These are phyloP conservation scores for Mariannaea elegans DNA, from an alignment of 2,329 filamentous ascomycete genomes.

Conservation along the genomic window DNA sequence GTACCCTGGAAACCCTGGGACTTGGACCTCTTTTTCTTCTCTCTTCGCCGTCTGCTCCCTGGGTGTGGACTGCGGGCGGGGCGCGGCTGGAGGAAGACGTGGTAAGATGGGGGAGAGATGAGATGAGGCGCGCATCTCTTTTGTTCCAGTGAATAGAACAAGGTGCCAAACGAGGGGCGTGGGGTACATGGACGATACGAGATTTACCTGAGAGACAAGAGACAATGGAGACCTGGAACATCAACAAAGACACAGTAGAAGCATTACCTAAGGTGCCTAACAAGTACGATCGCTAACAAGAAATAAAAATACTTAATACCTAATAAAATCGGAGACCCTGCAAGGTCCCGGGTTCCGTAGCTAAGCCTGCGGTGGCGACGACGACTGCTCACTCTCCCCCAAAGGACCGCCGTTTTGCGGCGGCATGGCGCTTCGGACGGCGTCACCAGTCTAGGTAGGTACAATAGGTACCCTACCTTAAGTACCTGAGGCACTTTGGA, in stretches of 20 bases:
- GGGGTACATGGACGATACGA: background rate
- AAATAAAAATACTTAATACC: too few species aligned
- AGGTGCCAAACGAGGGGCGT: background rate
- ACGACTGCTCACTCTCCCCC: slow-evolving; percentile 13
- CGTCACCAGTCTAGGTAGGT: slow-evolving; percentile 31
- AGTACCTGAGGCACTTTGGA: slow-evolving; percentile 26
- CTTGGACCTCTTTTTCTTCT: slow-evolving; percentile 9
- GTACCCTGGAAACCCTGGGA: slow-evolving; percentile 13
- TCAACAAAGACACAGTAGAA: too few species aligned
- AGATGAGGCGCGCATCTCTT: slow-evolving; percentile 8
- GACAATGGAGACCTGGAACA: too few species aligned
- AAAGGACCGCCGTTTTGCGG: slow-evolving; percentile 26
- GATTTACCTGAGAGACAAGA: background rate
- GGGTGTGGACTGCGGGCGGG: slow-evolving; percentile 19
- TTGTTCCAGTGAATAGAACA: too few species aligned
- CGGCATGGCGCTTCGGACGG: slow-evolving; percentile 41
- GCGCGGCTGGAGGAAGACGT: slow-evolving; percentile 16
- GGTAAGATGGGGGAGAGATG: slow-evolving; percentile 6
- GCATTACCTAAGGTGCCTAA: too few species aligned
- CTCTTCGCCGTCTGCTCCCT: background rate
- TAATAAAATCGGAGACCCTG: too few species aligned
- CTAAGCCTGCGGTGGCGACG: too few species aligned
- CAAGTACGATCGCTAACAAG: background rate
- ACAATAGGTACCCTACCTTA: background rate
- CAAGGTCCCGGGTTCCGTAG: too few species aligned